Conservation (phyloP, 192 early-diverging fungal genomes). For the Ambispora gerdemannii region DNA sequence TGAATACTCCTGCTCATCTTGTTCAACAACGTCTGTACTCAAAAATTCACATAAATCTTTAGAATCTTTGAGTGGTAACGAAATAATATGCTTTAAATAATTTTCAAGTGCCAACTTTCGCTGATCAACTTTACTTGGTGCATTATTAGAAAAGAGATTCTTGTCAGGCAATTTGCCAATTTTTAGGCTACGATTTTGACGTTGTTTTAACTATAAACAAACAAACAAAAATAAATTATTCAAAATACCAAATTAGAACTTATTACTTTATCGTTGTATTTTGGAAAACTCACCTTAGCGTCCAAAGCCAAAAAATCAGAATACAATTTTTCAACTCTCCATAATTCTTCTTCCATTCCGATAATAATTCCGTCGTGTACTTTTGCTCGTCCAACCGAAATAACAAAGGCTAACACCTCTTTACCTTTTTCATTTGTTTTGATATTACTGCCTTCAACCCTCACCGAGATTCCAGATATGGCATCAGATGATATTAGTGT, state of each 20-base stretch:
- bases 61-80: slow-evolving; percentile 56
- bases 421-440: slow-evolving; percentile 76
- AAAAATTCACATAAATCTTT: slow-evolving; percentile 72
- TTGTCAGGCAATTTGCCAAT: slow-evolving; percentile 83
- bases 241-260: not conserved
- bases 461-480: slow-evolving; percentile 34
- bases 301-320: slow-evolving; percentile 83
- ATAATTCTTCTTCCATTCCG: slow-evolving; percentile 50
- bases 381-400: slow-evolving; percentile 47
- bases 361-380: slow-evolving; percentile 30
- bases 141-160: slow-evolving; percentile 73
- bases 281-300: slow-evolving; percentile 55
- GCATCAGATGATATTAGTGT: not conserved
- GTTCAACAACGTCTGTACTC: slow-evolving; percentile 63
- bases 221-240: not conserved
- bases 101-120: slow-evolving; percentile 80
- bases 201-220: slow-evolving; percentile 22
- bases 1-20: slow-evolving; percentile 33
- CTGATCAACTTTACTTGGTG: slow-evolving; percentile 82
- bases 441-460: slow-evolving; percentile 53
- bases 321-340: slow-evolving; percentile 87
- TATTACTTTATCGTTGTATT: not conserved
- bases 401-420: slow-evolving; percentile 61
- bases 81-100: slow-evolving; percentile 74
- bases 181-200: slow-evolving; percentile 35